These are phyloP conservation scores for Phytophthora chlamydospora DNA, from an alignment of 352 stramenopile genomes.

Conservation along the genomic window DNA sequence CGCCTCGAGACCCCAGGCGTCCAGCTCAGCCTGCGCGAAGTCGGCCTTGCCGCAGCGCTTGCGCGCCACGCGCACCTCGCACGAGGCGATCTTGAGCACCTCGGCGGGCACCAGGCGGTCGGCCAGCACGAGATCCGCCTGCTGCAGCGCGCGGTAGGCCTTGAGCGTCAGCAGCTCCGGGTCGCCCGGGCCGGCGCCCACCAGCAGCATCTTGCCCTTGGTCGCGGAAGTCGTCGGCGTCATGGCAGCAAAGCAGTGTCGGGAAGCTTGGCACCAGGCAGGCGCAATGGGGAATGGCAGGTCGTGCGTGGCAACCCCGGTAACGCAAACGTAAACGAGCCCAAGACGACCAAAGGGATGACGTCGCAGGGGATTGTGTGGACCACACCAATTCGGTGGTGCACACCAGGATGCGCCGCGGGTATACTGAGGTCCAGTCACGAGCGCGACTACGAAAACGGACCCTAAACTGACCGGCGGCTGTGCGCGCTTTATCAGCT, in stretches of 20 bases:
- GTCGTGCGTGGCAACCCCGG: slow-evolving; percentile 3
- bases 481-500: slow-evolving; percentile 21
- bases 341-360: slow-evolving; percentile 17
- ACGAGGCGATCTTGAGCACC: slow-evolving; percentile 90
- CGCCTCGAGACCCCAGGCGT: slow-evolving; percentile 92
- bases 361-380: slow-evolving; percentile 9
- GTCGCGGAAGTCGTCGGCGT: neutral
- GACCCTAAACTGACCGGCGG: slow-evolving; percentile 6
- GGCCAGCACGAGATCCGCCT: slow-evolving; percentile 92
- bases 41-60: slow-evolving; percentile 96
- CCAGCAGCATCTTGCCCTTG: slow-evolving; percentile 72
- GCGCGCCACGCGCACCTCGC: slow-evolving; percentile 91
- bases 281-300: slow-evolving; percentile 27
- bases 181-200: slow-evolving; percentile 94
- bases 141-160: slow-evolving; percentile 83
- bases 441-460: slow-evolving; percentile 27
- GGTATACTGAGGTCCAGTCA: slow-evolving; percentile 19
- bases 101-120: slow-evolving; percentile 93
- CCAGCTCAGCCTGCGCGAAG: slow-evolving; percentile 93
- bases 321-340: slow-evolving; percentile 25
- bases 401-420: slow-evolving; percentile 4
- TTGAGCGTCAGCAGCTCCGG: slow-evolving; percentile 95
- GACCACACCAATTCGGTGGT: slow-evolving; percentile 19
- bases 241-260: neutral
- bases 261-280: neutral